Evolutionary conservation across 2,329 filamentous ascomycete genomes (phyloP).

Genomic region (Epichloe glyceriae): DNA sequence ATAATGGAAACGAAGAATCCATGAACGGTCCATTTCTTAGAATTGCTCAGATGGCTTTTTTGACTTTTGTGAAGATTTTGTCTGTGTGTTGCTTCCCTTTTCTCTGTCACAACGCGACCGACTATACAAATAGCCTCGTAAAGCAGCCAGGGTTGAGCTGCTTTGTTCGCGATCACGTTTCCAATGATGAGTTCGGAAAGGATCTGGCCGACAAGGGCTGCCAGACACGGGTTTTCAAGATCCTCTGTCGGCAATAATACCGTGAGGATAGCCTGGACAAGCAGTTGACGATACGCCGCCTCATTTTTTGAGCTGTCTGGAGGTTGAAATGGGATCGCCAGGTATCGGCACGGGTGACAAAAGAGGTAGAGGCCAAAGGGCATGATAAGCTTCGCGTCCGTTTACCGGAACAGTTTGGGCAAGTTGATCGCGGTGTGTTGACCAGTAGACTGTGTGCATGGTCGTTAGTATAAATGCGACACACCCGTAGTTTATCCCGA

Average conservation of each 20-base stretch:
- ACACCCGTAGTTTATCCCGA: no score
- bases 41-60: constrained; percentile 7
- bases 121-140: constrained; percentile 74
- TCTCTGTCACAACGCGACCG: constrained; percentile 28
- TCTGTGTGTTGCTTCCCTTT: constrained; percentile 10
- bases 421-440: constrained; percentile 45
- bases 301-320: constrained; percentile 63
- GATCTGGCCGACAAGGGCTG: constrained; percentile 73
- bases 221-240: constrained; percentile 74
- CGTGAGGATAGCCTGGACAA: constrained; percentile 72
- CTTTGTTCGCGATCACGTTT: constrained; percentile 64
- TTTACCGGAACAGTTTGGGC: constrained; percentile 48
- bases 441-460: constrained; percentile 52
- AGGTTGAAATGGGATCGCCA: constrained; percentile 34
- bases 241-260: constrained; percentile 86
- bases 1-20: constrained; percentile 42
- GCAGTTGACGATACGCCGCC: constrained; percentile 68
- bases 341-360: constrained; percentile 61
- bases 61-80: neutral
- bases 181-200: constrained; percentile 83
- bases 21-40: constrained; percentile 27
- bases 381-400: constrained; percentile 65
- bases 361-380: constrained; percentile 67
- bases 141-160: constrained; percentile 78
- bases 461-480: neutral